These are phyloP conservation scores for Acmispon strigosus DNA, from an alignment of 306 rosid genomes.

Conservation along the genomic window DNA sequence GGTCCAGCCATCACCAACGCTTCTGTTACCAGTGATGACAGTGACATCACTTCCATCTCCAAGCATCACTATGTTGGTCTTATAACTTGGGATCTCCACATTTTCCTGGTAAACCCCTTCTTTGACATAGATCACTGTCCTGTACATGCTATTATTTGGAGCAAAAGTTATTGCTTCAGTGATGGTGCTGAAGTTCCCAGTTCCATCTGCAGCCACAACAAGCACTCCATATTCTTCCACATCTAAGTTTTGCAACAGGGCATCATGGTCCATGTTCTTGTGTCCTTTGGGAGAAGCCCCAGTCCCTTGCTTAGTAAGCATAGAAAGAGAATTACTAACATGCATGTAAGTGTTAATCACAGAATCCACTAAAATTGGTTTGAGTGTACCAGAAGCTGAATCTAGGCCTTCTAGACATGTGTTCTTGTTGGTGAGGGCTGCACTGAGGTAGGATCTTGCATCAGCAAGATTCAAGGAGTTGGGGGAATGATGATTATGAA, in stretches of 20 bases:
- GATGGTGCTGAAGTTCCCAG: slow-evolving; percentile 9
- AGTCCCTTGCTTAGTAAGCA: slow-evolving; percentile 30
- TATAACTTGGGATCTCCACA: slow-evolving; percentile 9
- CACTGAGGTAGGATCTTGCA: slow-evolving; percentile 29
- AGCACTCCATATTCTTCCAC: slow-evolving; percentile 34
- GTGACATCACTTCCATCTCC: slow-evolving; percentile 83
- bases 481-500: not conserved
- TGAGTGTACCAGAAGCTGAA: slow-evolving; percentile 60
- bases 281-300: slow-evolving; percentile 4
- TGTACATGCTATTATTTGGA: slow-evolving; percentile 56
- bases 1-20: slow-evolving; percentile 40
- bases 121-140: slow-evolving; percentile 52
- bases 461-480: slow-evolving; percentile 20
- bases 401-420: slow-evolving; percentile 82
- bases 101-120: slow-evolving; percentile 69
- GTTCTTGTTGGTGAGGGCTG: slow-evolving; percentile 78
- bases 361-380: slow-evolving; percentile 40
- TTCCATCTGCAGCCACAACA: slow-evolving; percentile 67
- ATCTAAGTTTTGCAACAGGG: slow-evolving; percentile 10
- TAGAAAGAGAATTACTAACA: slow-evolving; percentile 70
- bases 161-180: slow-evolving; percentile 58
- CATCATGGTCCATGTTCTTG: not conserved
- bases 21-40: slow-evolving; percentile 54
- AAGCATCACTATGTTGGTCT: slow-evolving; percentile 54
- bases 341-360: slow-evolving; percentile 49